phyloP scores from a whole-genome alignment of 176 grass and related monocot genomes.

The Elymus sibiricus region DNA sequence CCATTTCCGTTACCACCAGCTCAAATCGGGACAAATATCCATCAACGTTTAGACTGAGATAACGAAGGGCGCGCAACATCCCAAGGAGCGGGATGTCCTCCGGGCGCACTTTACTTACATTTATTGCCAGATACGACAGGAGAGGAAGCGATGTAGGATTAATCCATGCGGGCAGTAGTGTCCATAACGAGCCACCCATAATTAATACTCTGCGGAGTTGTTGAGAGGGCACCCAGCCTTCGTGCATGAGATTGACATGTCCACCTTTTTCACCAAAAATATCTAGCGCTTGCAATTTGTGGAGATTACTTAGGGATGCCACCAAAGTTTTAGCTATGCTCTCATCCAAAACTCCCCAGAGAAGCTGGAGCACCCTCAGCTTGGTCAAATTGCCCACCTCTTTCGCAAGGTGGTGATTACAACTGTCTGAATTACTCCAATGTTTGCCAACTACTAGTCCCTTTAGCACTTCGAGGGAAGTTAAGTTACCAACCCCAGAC shows the following conservation, averaged over 20 bases:
- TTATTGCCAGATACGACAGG: accelerated
- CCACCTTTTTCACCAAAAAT: accelerated
- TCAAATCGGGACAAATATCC: accelerated
- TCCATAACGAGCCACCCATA: accelerated
- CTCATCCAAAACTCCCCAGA: neutral
- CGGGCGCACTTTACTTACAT: accelerated
- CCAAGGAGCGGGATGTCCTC: neutral
- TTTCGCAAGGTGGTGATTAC: too few species aligned
- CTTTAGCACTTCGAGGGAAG: too few species aligned
- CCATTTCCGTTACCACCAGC: too few species aligned
- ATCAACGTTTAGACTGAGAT: accelerated
- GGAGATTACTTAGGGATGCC: too few species aligned
- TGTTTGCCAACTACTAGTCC: too few species aligned
- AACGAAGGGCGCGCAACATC: neutral
- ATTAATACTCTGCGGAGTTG: neutral
- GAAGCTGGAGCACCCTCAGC: too few species aligned
- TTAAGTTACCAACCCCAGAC: too few species aligned
- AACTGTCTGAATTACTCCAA: accelerated
- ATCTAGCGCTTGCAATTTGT: too few species aligned
- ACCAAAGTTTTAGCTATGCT: too few species aligned
- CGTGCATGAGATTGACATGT: neutral
- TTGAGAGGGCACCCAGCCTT: neutral
- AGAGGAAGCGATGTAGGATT: neutral
- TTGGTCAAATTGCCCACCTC: too few species aligned
- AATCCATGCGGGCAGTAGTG: neutral